These are phyloP conservation scores for Kwoniella mangroviensis DNA, from an alignment of 768 basidiomycete genomes.

Conservation along the genomic window DNA sequence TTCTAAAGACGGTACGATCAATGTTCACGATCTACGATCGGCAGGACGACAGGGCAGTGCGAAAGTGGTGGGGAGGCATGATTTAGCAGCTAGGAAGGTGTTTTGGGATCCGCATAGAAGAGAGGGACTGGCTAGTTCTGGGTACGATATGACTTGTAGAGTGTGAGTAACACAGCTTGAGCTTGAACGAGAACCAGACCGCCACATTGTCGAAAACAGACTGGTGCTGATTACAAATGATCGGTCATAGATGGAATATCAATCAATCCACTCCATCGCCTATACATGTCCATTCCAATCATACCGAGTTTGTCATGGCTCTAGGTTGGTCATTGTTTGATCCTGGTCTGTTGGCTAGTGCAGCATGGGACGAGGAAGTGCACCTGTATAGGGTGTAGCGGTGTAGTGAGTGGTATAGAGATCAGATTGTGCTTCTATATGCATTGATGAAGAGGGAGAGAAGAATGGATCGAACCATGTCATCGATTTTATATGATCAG, in stretches of 20 bases:
- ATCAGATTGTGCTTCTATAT: no score
- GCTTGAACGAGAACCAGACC: no score
- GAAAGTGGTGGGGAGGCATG: conserved; percentile 38
- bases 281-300: conserved; percentile 68
- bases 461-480: no score
- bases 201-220: background rate
- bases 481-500: no score
- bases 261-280: background rate
- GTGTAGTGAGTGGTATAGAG: no score
- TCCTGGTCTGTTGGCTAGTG: conserved; percentile 81
- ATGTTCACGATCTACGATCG: conserved; percentile 34
- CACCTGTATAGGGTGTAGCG: conserved; percentile 63
- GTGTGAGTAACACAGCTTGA: conserved; percentile 65
- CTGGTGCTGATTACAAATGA: background rate
- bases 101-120: conserved; percentile 43
- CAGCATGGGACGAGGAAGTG: conserved; percentile 87
- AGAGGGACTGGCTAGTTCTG: conserved; percentile 62
- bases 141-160: conserved; percentile 95
- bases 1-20: conserved; percentile 35
- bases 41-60: background rate
- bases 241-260: background rate
- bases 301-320: conserved; percentile 94
- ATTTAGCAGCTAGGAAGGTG: conserved; percentile 41
- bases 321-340: conserved; percentile 92
- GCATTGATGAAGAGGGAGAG: no score